phyloP scores from a whole-genome alignment of 352 stramenopile species.

The Phytophthora melonis region DNA sequence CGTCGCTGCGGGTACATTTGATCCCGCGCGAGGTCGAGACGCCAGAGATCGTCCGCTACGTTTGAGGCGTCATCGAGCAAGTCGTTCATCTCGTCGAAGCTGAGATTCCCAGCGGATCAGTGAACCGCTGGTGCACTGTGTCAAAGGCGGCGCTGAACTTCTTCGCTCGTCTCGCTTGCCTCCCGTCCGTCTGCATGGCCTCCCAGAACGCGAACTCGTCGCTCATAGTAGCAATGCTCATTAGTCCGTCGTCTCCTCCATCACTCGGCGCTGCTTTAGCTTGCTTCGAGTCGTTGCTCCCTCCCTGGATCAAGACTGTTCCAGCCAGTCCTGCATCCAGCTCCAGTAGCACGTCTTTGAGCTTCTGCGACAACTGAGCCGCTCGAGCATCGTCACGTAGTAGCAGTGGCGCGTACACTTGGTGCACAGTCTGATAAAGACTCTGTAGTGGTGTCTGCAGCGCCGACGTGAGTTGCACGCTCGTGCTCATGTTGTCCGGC shows the following conservation, averaged over 20 bases:
- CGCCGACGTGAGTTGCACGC: constrained; percentile 77
- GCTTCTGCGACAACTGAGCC: constrained; percentile 71
- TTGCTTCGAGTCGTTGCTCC: constrained; percentile 26
- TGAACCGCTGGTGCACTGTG: constrained; percentile 84
- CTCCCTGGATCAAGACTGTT: constrained; percentile 47
- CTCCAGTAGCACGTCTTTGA: constrained; percentile 83
- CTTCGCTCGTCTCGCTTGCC: constrained; percentile 68
- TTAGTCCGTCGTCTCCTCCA: constrained; percentile 51
- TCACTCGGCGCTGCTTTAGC: constrained; percentile 29
- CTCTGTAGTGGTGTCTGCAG: constrained; percentile 76
- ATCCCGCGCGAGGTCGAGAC: constrained; percentile 64
- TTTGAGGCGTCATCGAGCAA: constrained; percentile 89
- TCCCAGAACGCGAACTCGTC: constrained; percentile 93
- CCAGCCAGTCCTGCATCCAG: constrained; percentile 72
- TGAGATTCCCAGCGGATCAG: constrained; percentile 61
- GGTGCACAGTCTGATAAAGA: constrained; percentile 83
- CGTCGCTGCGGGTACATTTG: constrained; percentile 84
- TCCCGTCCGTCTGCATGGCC: constrained; percentile 50
- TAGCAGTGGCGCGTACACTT: constrained; percentile 85
- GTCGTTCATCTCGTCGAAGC: constrained; percentile 84
- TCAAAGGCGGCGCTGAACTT: constrained; percentile 88
- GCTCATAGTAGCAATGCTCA: constrained; percentile 81
- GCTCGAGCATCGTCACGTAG: constrained; percentile 60
- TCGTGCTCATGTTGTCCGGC: constrained; percentile 75
- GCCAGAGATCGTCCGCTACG: constrained; percentile 92